Evolutionary conservation across 2,329 filamentous ascomycete genomes (phyloP), one percentile per base, ranked within the genome.

Genomic region (Chrysoporthe deuterocubensis): DNA sequence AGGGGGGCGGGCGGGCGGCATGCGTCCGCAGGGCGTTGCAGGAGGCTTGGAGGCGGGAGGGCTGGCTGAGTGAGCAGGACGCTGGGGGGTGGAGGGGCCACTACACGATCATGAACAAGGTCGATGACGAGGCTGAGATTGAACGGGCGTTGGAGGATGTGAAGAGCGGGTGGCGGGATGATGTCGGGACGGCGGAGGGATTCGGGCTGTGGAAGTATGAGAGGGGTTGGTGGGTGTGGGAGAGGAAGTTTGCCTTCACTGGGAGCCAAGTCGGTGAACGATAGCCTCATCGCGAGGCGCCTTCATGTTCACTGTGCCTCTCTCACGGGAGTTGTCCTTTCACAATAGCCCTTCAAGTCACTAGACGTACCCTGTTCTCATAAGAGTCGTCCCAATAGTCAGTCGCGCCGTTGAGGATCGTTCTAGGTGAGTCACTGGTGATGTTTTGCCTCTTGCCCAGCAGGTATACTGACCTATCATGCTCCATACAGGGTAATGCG

Each of bases 81-180:
- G 37, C 64, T 40, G n/a, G 32, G 42, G 43, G 42, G 4, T 67
- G 67, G 65, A 32, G 61, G 48, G 65, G 61, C 1, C 67, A 69
- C 26, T 65, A 63, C 40, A 69, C 67, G 9, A 66, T 64, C 13
- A 66, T 64, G 67, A 67, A 69, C 50, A 67, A 69, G 57, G 56
- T 64, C 4, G 62, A 56, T 14, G 65, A 64, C 26, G 61, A 61
- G 7, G 26, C 1, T 2, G 65, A 54, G 13, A 61, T 69, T n/a
- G 64, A 61, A 18, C 61, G 40, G 14, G 61, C 61, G 26, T 13
- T 69, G 46, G 43, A n/a, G 1, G 50, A 65, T 14, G 65, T 67
- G 18, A 37, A 37, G 43, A 1, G 7, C 9, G 16, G 7, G 1
- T 67, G 59, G 48, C 42, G 42, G 18, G 67, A 62, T 11, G 67